Evolutionary conservation across 2,329 filamentous ascomycete genomes (phyloP), one percentile per base, ranked within the genome.

Genomic region (Aspergillus fumigatus): DNA sequence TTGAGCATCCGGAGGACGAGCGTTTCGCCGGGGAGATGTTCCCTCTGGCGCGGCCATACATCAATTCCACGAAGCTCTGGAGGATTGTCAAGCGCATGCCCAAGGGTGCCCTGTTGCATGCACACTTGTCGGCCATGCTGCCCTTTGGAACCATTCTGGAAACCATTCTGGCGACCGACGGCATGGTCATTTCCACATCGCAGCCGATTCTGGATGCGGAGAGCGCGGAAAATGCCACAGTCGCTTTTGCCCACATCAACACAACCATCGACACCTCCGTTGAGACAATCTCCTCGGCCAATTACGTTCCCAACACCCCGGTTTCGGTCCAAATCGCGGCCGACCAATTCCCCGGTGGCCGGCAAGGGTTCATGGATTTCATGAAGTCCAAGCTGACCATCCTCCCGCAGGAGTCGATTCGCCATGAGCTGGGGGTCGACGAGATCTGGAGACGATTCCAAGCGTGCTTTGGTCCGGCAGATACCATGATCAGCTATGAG

Each of bases 71-170:
- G n/a, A 86, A 85, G 67, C 79, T 96, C 27, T 97, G 90, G 90
- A 80, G 84, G 61, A 93, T 96, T 65, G 82, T 96, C 25, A 83
- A 85, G 59, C 82, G 80, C 59, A 90, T 97, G 88, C 92, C 92
- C 21, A 97, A 97, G 73, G 92, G 92, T 17, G 60, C 66, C 0
- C 59, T 65, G 10, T 40, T 62, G 59, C 92, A 96, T 75, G 89
- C 90, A 40, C 92, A 97, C 74, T 77, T 94, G 68, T 88, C 93
- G 71, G 90, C 92, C 64, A 94, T 94, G 86, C 87, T 95, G 51
- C 89, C 95, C 69, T 85, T 90, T 62, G 88, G 89, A 67, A 93
- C 84, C 76, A 75, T 95, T 5, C 80, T 95, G 25, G 81, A 85
- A 4, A 80, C 87, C 61, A 82, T 89, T 2, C 78, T 96, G 60